These are phyloP conservation scores for Rhododendron williamsianum DNA, from an alignment of 148 eudicot species.

Conservation along the genomic window DNA sequence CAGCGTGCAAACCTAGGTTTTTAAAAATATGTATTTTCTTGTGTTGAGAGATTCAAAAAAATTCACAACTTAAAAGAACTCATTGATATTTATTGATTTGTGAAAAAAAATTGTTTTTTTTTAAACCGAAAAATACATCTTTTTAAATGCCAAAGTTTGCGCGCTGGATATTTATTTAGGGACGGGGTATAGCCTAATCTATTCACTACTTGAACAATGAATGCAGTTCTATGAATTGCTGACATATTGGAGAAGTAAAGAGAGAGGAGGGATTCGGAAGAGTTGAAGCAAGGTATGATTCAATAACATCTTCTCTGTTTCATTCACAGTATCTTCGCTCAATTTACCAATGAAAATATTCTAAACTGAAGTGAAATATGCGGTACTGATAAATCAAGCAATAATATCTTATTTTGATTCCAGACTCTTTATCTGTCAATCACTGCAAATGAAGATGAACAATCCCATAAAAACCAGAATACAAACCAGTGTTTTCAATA, in stretches of 20 bases:
- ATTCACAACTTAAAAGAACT: too few relatives aligned
- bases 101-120: too few relatives aligned
- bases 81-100: too few relatives aligned
- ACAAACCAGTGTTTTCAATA: neutral
- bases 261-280: neutral
- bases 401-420: neutral
- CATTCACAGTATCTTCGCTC: neutral
- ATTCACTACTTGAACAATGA: neutral
- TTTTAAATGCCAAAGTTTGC: too few relatives aligned
- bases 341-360: neutral
- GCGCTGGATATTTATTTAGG: too few relatives aligned
- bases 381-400: neutral
- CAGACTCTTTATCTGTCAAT: neutral
- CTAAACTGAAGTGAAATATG: neutral
- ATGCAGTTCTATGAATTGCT: constrained; percentile 12
- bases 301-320: neutral
- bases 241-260: constrained; percentile 11
- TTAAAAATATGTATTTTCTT: too few relatives aligned
- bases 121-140: too few relatives aligned
- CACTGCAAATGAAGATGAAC: neutral
- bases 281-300: neutral
- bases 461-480: neutral
- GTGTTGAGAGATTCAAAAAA: too few relatives aligned
- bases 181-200: neutral
- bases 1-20: too few relatives aligned